Percentiles rank a stretch among this genome's conserved stretches.
Conservation (phyloP, 2,329 filamentous ascomycete species). For the Aureobasidium sp. region DNA sequence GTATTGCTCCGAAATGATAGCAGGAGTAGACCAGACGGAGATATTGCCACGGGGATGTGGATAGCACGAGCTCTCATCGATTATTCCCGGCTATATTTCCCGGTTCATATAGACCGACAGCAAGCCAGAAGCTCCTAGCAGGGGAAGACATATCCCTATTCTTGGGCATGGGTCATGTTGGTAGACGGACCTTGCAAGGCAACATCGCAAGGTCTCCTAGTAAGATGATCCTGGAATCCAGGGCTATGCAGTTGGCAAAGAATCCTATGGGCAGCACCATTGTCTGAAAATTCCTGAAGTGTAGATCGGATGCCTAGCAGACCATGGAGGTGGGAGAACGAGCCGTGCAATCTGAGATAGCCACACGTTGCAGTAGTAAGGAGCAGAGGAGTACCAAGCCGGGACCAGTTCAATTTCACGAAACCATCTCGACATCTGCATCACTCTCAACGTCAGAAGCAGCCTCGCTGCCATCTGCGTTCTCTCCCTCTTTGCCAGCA, state of each 20-base stretch:
- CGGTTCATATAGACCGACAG: not conserved
- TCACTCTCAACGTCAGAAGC: not conserved
- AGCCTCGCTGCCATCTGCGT: not conserved
- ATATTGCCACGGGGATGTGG: not conserved
- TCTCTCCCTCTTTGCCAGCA: constrained; percentile 13
- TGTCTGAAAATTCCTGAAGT: too few relatives aligned
- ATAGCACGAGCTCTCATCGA: not conserved
- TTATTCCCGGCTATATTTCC: not conserved
- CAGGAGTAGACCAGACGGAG: too few relatives aligned
- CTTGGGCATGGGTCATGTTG: not conserved
- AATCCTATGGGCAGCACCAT: too few relatives aligned
- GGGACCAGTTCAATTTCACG: not conserved
- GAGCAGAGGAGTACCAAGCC: too few relatives aligned
- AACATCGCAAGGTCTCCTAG: too few relatives aligned
- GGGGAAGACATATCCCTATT: not conserved
- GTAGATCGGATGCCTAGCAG: too few relatives aligned
- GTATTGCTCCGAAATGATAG: too few relatives aligned
- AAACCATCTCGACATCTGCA: constrained; percentile 6
- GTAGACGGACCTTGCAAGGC: not conserved
- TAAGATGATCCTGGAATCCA: not conserved
- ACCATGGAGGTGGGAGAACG: too few relatives aligned
- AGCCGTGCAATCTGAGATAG: too few relatives aligned
- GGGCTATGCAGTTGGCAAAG: not conserved
- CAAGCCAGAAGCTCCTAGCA: not conserved
- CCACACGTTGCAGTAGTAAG: too few relatives aligned